Conservation (phyloP, 2,329 filamentous ascomycete species). For the Chalara sp. region DNA sequence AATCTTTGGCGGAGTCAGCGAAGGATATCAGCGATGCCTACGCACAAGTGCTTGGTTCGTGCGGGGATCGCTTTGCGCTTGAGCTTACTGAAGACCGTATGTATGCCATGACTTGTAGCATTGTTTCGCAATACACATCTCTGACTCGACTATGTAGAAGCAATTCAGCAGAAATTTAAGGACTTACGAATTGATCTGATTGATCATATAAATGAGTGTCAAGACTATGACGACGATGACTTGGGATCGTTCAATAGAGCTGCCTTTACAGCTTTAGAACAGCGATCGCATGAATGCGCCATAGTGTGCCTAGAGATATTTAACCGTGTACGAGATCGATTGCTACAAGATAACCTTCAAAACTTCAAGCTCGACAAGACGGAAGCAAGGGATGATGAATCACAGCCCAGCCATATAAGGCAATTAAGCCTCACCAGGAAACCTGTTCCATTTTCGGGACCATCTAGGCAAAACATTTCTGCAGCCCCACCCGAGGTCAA, state of each 20-base stretch:
- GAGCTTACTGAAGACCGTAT: too few relatives aligned
- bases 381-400: conserved; percentile 8
- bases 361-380: neutral
- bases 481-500: conserved; percentile 1
- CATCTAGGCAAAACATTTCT: conserved; percentile 1
- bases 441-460: conserved; percentile 6
- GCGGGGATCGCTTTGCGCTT: conserved; percentile 18
- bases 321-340: conserved; percentile 13
- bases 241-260: conserved; percentile 15
- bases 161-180: conserved; percentile 18
- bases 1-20: conserved; percentile 14
- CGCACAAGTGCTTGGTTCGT: conserved; percentile 12
- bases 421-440: conserved; percentile 4
- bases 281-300: conserved; percentile 19
- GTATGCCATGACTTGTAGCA: too few relatives aligned
- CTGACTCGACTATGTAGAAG: conserved; percentile 11
- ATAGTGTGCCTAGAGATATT: conserved; percentile 20
- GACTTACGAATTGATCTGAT: conserved; percentile 21
- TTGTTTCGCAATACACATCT: too few relatives aligned
- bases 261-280: conserved; percentile 15
- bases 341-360: conserved; percentile 4
- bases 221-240: conserved; percentile 22
- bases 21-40: conserved; percentile 21
- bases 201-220: conserved; percentile 21
- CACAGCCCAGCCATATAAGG: conserved; percentile 10